Conservation (phyloP, 2,329 filamentous ascomycete genomes). For the Trichoderma oligosporum region DNA sequence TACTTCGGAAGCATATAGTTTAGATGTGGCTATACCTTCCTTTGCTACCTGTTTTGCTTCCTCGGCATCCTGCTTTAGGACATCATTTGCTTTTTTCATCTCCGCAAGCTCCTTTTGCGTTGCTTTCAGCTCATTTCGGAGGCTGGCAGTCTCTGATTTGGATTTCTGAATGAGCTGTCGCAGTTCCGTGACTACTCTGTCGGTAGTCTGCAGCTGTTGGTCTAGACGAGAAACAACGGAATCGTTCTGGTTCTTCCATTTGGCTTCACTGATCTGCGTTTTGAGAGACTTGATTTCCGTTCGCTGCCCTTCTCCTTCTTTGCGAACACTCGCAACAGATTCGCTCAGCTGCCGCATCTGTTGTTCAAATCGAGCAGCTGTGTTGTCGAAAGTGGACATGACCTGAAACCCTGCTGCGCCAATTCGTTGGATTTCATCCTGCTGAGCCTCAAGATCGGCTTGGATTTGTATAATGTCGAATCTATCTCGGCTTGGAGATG, state of each 20-base stretch:
- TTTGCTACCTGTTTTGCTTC: conserved; percentile 26
- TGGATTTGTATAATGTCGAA: conserved; percentile 32
- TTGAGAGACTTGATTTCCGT: conserved; percentile 30
- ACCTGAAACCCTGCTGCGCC: conserved; percentile 37
- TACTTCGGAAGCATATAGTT: conserved; percentile 32
- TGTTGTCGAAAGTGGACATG: conserved; percentile 36
- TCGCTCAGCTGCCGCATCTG: conserved; percentile 34
- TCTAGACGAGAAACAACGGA: conserved; percentile 24
- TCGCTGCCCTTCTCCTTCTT: conserved; percentile 23
- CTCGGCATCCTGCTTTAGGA: conserved; percentile 25
- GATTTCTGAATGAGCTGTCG: conserved; percentile 23
- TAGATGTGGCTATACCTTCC: conserved; percentile 25
- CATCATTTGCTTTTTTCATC: conserved; percentile 25
- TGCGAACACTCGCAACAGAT: conserved; percentile 28
- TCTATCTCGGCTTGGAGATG: background rate
- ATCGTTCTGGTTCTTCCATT: conserved; percentile 18
- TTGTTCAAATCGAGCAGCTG: conserved; percentile 34
- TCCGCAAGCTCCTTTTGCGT: conserved; percentile 27
- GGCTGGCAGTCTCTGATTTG: conserved; percentile 18
- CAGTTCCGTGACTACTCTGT: conserved; percentile 23
- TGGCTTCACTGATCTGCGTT: conserved; percentile 25
- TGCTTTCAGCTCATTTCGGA: conserved; percentile 25
- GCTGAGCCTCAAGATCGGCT: conserved; percentile 33
- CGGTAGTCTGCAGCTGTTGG: conserved; percentile 25
- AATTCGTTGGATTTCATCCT: conserved; percentile 36